Conservation (phyloP, 306 rosid genomes). For the Gillenia trifoliata region DNA sequence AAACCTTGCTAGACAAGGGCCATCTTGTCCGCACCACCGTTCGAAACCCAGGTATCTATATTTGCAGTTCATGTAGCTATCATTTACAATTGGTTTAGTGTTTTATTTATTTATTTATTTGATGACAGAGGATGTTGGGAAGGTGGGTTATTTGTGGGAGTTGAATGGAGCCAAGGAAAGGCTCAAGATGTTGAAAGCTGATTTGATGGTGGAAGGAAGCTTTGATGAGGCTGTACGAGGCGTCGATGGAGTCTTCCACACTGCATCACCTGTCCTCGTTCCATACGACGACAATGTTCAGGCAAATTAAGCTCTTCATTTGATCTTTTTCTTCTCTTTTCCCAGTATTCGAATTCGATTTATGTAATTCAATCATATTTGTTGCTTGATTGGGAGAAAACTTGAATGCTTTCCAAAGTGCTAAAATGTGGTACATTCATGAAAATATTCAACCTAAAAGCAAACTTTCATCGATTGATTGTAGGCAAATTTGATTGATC, state of each 20-base stretch:
- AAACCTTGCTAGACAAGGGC: slow-evolving; percentile 64
- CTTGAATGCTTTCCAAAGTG: neutral
- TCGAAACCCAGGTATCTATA: slow-evolving; percentile 58
- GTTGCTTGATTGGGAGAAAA: neutral
- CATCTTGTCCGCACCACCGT: slow-evolving; percentile 63
- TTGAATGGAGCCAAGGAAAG: slow-evolving; percentile 62
- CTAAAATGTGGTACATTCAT: neutral
- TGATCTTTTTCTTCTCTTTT: neutral
- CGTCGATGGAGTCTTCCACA: slow-evolving; percentile 80
- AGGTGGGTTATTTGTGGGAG: slow-evolving; percentile 56
- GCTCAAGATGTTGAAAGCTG: slow-evolving; percentile 59
- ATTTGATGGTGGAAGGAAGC: slow-evolving; percentile 59
- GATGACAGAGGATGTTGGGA: slow-evolving; percentile 39
- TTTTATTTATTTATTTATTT: neutral
- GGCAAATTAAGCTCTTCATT: slow-evolving; percentile 27
- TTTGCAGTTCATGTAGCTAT: neutral
- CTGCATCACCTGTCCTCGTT: slow-evolving; percentile 73
- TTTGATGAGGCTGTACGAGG: slow-evolving; percentile 64
- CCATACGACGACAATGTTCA: slow-evolving; percentile 50
- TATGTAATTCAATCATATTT: too few relatives aligned
- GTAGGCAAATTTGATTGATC: slow-evolving; percentile 68
- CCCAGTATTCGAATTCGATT: too few relatives aligned
- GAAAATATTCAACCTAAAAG: neutral
- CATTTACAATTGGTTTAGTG: neutral
- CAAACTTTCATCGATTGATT: neutral